Evolutionary conservation across 2,329 filamentous ascomycete genomes (phyloP).

Genomic region (Colletotrichum costaricense): DNA sequence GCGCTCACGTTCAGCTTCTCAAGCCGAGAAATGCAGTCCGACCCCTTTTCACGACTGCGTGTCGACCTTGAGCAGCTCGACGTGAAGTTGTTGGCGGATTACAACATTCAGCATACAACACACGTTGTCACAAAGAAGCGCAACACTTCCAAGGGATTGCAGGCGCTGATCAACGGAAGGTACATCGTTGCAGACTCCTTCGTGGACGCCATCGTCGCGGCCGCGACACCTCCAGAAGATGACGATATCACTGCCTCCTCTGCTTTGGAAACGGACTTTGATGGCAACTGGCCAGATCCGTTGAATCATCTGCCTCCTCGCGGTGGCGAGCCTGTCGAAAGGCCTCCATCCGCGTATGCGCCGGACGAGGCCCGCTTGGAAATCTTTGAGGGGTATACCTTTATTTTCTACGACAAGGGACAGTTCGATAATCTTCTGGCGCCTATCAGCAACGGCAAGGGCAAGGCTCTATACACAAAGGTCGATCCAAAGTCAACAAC

Average conservation of each 20-base stretch:
- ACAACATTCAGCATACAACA: slow-evolving; percentile 77
- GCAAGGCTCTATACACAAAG: slow-evolving; percentile 80
- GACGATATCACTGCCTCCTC: slow-evolving; percentile 62
- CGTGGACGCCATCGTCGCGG: slow-evolving; percentile 76
- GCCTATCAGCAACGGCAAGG: slow-evolving; percentile 81
- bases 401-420: slow-evolving; percentile 82
- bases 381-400: slow-evolving; percentile 88
- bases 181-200: slow-evolving; percentile 81
- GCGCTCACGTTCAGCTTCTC: slow-evolving; percentile 86
- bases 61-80: slow-evolving; percentile 83
- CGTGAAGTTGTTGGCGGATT: slow-evolving; percentile 84
- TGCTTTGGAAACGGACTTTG: slow-evolving; percentile 82
- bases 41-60: slow-evolving; percentile 72
- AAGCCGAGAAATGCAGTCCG: slow-evolving; percentile 74
- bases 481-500: slow-evolving; percentile 72
- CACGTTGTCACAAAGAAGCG: slow-evolving; percentile 91
- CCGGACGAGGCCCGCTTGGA: slow-evolving; percentile 75
- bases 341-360: slow-evolving; percentile 75
- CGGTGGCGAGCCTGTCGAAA: slow-evolving; percentile 79
- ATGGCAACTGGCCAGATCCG: slow-evolving; percentile 81
- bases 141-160: slow-evolving; percentile 88
- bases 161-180: slow-evolving; percentile 84
- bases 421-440: slow-evolving; percentile 83
- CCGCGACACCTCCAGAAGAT: slow-evolving; percentile 59
- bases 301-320: slow-evolving; percentile 77